Base-by-base conservation (phyloP, 2,329 filamentous ascomycete species). In the Trichoderma atroviride region DNA sequence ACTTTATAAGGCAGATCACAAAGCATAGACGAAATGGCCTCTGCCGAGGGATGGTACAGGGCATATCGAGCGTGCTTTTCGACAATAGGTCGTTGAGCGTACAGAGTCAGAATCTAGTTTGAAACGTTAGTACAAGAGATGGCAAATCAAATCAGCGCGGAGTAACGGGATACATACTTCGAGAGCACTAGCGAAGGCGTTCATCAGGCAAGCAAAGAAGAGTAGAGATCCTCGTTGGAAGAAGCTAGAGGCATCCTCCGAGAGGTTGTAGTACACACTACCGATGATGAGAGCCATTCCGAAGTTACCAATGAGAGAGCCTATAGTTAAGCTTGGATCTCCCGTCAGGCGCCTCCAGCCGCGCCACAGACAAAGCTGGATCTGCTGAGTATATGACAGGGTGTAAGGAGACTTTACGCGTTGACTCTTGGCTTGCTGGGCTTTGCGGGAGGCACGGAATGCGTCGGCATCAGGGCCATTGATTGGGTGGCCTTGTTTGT, bases 51-150 rank as follows among this genome's bases (percentile, higher is more conserved):
- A 75, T 97, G 94, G 75, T 97, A 97, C 22, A 97, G 85, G 22
- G 94, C 93, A 77, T 97, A 97, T 69, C 91, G 89, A 68, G 86
- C 83, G 74, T 97, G 94, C 78, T 97, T 97, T 77, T 97, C 93
- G 70, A 97, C 93, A 74, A 97, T 97, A 1, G 92, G 91, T 47
- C 94, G 91, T 86, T 97, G 94, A 2, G 92, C 88, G 77, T 96
- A 97, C 5, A 97, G 85, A 0, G 92, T 94, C 40, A 96, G 80
- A 77, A 97, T 96, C 84, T 90, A 70, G 0, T n/a, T 61, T 10
- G 33, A 2, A 3, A 16, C 22, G 56, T 70, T 60, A 70, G 67
- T 50, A 33, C 11, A 31, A 37, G 40, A 29, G 27, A 22, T 10
- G 33, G 3, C 22, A 6, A 27, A 55, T 10, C 5, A 1, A 7